Conservation (phyloP, 495 filamentous ascomycete species). For the Recurvomyces mirabilis region DNA sequence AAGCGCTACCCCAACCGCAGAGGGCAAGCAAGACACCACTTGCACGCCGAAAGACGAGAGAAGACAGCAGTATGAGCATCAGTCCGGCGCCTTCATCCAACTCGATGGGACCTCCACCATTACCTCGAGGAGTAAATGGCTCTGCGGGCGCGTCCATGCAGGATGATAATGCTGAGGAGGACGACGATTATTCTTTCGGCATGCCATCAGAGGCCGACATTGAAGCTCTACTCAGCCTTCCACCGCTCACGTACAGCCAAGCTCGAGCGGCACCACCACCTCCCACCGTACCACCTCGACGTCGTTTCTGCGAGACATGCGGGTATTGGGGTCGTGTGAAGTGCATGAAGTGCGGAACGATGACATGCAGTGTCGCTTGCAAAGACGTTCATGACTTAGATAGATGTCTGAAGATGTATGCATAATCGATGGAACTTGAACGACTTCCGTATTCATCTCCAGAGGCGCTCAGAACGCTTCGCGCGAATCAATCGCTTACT, state of each 20-base stretch:
- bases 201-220: slow-evolving; percentile 61
- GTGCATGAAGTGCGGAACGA: slow-evolving; percentile 71
- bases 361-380: slow-evolving; percentile 75
- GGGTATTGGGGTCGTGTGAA: slow-evolving; percentile 84
- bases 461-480: too few relatives aligned
- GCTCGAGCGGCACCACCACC: slow-evolving; percentile 51
- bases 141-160: too few relatives aligned
- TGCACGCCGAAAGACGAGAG: slow-evolving; percentile 7
- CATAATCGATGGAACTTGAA: slow-evolving; percentile 6
- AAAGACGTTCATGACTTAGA: slow-evolving; percentile 69
- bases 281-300: slow-evolving; percentile 37
- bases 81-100: slow-evolving; percentile 8
- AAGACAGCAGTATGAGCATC: slow-evolving; percentile 12
- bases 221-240: slow-evolving; percentile 53
- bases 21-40: slow-evolving; percentile 24
- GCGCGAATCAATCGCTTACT: too few relatives aligned
- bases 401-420: slow-evolving; percentile 45
- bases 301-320: slow-evolving; percentile 77
- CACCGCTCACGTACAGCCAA: slow-evolving; percentile 69
- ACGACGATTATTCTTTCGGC: slow-evolving; percentile 51
- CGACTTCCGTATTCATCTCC: too few relatives aligned
- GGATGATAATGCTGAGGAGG: slow-evolving; percentile 27
- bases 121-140: background rate
- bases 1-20: slow-evolving; percentile 13
- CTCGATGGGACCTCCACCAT: background rate